A percentile compares a stretch with the other conserved stretches of the same genome.
Conservation (phyloP, 768 basidiomycete genomes). For the Hypholoma fasciculare region DNA sequence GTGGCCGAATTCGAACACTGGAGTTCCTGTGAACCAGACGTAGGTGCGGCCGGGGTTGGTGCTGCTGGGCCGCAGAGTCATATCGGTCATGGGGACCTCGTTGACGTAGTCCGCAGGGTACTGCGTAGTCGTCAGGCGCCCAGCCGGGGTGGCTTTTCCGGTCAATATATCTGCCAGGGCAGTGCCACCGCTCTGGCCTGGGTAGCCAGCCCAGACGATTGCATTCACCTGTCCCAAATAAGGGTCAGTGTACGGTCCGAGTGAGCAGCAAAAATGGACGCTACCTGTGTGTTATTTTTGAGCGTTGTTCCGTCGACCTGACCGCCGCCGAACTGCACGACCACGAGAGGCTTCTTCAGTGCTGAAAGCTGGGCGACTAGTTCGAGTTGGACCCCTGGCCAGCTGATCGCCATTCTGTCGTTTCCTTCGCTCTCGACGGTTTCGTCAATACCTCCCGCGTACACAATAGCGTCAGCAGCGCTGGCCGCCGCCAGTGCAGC, state of each 20-base stretch:
- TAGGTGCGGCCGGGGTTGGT: constrained; percentile 57
- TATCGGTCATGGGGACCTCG: constrained; percentile 57
- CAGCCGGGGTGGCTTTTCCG: constrained; percentile 53
- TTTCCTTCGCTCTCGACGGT: constrained; percentile 45
- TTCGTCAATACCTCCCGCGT: constrained; percentile 54
- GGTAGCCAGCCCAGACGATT: constrained; percentile 58
- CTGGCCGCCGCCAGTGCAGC: constrained; percentile 50
- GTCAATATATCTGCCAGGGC: constrained; percentile 53
- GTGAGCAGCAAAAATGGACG: constrained; percentile 7
- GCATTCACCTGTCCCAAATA: constrained; percentile 43
- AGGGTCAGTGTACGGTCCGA: not conserved
- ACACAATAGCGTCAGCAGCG: constrained; percentile 50
- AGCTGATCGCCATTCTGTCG: constrained; percentile 49
- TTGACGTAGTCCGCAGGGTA: constrained; percentile 50
- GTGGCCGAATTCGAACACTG: constrained; percentile 54
- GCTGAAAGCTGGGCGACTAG: constrained; percentile 43
- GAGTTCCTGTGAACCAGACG: constrained; percentile 53
- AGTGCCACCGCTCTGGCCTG: constrained; percentile 54
- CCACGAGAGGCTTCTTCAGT: constrained; percentile 52
- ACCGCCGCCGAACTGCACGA: constrained; percentile 58
- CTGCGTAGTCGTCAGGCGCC: constrained; percentile 54
- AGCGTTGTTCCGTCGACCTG: constrained; percentile 51
- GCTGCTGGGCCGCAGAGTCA: constrained; percentile 48
- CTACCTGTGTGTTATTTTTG: constrained; percentile 42
- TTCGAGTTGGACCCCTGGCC: constrained; percentile 58